These are phyloP conservation scores for Multifurca ochricompacta DNA, from an alignment of 768 basidiomycete species.

Conservation along the genomic window DNA sequence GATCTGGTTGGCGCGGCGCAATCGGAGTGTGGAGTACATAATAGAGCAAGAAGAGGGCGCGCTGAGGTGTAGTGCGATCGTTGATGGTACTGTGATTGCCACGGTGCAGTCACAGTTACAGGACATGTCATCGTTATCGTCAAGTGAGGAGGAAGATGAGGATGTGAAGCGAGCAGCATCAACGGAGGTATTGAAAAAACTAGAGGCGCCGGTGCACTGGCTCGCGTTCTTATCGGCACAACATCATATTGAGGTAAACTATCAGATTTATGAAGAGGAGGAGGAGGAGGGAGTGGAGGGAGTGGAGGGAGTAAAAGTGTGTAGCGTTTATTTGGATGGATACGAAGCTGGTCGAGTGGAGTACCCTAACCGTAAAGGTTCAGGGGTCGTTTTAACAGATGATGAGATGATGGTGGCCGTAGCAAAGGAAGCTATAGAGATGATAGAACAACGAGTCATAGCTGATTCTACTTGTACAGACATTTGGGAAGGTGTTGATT, in stretches of 20 bases:
- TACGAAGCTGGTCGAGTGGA: not conserved
- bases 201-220: constrained; percentile 26
- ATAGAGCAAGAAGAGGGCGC: constrained; percentile 39
- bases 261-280: constrained; percentile 14
- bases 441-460: not conserved
- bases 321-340: constrained; percentile 7
- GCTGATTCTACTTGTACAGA: not conserved
- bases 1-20: constrained; percentile 49
- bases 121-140: constrained; percentile 41
- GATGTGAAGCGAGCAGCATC: constrained; percentile 58
- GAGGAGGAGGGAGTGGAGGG: no score
- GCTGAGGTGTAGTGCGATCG: constrained; percentile 36
- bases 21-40: constrained; percentile 31
- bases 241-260: constrained; percentile 3
- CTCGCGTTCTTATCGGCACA: constrained; percentile 12
- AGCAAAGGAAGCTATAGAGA: constrained; percentile 9
- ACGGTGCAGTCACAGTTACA: constrained; percentile 40
- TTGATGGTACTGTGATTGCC: constrained; percentile 42
- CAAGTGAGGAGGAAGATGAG: constrained; percentile 44
- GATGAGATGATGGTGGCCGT: constrained; percentile 1
- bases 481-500: not conserved
- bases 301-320: constrained; percentile 6
- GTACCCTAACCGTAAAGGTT: not conserved
- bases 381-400: not conserved
- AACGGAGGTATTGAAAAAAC: constrained; percentile 43